Evolutionary conservation across 2,329 filamentous ascomycete species (phyloP).

Genomic region (Clonostachys rosea): DNA sequence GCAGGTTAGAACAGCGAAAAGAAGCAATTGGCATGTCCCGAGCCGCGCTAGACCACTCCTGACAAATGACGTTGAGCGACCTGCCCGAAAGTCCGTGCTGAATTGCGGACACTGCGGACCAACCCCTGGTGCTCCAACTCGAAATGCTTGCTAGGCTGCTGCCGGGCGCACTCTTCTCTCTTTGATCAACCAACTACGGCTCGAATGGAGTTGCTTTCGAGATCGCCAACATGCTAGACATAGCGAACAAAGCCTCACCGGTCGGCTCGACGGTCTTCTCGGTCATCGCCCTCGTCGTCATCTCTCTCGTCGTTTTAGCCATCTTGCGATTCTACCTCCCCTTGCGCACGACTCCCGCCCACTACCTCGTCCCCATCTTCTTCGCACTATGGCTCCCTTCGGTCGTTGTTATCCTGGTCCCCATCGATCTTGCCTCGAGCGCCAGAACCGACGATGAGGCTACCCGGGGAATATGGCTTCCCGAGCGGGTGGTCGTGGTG

Average conservation of each 20-base stretch:
- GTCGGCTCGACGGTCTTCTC: conserved; percentile 80
- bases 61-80: too few species aligned
- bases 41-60: too few species aligned
- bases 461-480: conserved; percentile 81
- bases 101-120: too few species aligned
- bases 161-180: too few species aligned
- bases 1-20: too few species aligned
- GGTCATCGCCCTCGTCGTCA: conserved; percentile 63
- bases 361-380: conserved; percentile 88
- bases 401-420: conserved; percentile 86
- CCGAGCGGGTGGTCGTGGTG: conserved; percentile 71
- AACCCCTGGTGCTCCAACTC: too few species aligned
- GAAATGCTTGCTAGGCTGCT: too few species aligned
- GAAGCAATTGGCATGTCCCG: too few species aligned
- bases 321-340: conserved; percentile 88
- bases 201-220: conserved; percentile 1
- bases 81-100: too few species aligned
- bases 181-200: neutral
- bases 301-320: conserved; percentile 74
- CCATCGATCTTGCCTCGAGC: conserved; percentile 90
- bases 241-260: conserved; percentile 50
- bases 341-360: conserved; percentile 83
- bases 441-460: conserved; percentile 67
- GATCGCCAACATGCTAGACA: conserved; percentile 25
- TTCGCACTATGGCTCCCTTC: conserved; percentile 91